Conservation (phyloP, 164 flowering plant species). For the Vitis labrusca region DNA sequence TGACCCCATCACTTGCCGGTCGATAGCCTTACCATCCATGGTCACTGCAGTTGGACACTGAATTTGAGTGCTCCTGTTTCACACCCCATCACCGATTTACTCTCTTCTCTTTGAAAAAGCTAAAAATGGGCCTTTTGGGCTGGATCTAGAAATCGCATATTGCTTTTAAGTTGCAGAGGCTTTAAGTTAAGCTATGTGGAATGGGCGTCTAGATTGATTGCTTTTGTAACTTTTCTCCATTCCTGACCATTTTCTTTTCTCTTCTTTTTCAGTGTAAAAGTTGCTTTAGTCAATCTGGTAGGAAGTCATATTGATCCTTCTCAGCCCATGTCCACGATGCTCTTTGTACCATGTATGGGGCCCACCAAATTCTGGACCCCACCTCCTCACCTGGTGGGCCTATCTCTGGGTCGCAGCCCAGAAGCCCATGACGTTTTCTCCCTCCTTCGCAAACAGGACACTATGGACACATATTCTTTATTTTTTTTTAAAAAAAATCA, state of each 20-base stretch:
- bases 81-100: background rate
- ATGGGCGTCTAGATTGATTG: conserved; percentile 3
- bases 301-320: conserved; percentile 6
- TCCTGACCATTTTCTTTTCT: conserved; percentile 9
- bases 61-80: background rate
- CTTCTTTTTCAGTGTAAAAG: conserved; percentile 2
- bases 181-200: background rate
- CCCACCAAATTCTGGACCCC: conserved; percentile 1
- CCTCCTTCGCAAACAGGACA: too few relatives aligned
- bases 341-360: background rate
- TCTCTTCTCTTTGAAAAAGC: too few relatives aligned
- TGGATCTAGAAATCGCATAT: background rate
- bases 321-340: background rate
- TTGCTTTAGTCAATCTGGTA: conserved; percentile 6
- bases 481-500: too few relatives aligned
- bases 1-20: background rate
- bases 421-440: background rate
- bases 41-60: too few relatives aligned
- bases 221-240: conserved; percentile 10
- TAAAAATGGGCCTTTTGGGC: background rate
- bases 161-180: conserved; percentile 1
- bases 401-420: background rate
- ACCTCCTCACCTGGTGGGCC: background rate
- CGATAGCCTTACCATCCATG: background rate
- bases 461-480: too few relatives aligned